Base-by-base conservation (phyloP, 202 grass and related monocot genomes). In the Bolboschoenoplectus hybrid region DNA sequence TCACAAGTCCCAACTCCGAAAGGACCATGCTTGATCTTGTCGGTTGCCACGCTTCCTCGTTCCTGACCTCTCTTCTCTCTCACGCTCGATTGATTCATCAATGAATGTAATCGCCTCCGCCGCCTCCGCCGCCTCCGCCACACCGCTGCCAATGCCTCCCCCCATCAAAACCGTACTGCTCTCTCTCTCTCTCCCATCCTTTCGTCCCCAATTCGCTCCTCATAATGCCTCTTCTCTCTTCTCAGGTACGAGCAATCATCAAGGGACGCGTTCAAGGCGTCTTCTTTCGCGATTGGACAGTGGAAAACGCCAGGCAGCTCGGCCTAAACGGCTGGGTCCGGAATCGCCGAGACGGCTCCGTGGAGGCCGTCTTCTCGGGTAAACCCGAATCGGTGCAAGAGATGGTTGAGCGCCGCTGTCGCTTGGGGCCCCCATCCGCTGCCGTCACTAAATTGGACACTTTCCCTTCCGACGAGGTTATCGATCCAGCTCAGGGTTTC, bases 221-320 rank as follows among this genome's bases (percentile, higher is more conserved):
- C 43, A 44, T 44, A 44, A 44, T 5, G 3, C 43, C 43, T 44
- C 67, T 8, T 7, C 2, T 19, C n/a, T 26, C 17, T 47, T 73
- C n/a, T 73, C 69, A 73, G 69, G 44, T 73, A 49, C 88, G 86
- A 26, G 91, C 92, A 66, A 73, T 91, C 44, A 84, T 93, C 36
- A 97, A 93, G 85, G 91, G 94, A 1, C 82, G 91, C 41, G 94
- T 97, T 38, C 90, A 91, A 62, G 94, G 94, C 12, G 91, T 97
- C 46, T 91, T 83, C 74, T 97, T 92, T 88, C 88, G 91, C 61
- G 90, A 91, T 72, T 97, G 91, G 91, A 93, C 94, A 6, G 88
- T 89, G 51, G 85, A 90, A 45, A 93, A 86, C 60, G 89, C 91
- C 14, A 88, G 87, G 52, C 86, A 92, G 11, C 90, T 97, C 36